These are phyloP conservation scores for Nitzschia inconspicua DNA, from an alignment of 108 stramenopile species.

Conservation along the genomic window DNA sequence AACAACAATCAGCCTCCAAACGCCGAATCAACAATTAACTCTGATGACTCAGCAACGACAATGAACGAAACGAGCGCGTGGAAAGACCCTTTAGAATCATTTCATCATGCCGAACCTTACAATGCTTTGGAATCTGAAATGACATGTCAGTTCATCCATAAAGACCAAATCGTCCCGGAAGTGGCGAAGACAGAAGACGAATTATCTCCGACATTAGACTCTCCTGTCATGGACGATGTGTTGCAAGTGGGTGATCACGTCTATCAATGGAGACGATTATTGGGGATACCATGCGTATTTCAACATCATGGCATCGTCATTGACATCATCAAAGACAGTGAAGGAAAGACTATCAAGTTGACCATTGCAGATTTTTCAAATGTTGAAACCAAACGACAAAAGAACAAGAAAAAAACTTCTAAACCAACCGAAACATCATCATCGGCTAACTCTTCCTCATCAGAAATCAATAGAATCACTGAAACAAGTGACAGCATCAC, in stretches of 20 bases:
- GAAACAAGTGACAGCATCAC: neutral
- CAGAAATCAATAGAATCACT: neutral
- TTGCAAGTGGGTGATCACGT: slow-evolving; percentile 46
- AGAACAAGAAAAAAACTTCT: neutral
- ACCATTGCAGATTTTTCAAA: slow-evolving; percentile 44
- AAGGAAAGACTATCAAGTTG: neutral
- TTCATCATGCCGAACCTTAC: no score
- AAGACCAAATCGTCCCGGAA: no score
- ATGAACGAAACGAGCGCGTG: no score
- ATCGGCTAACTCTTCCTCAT: neutral
- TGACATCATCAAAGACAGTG: slow-evolving; percentile 20
- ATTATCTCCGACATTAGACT: no score
- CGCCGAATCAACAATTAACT: no score
- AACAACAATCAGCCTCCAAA: no score
- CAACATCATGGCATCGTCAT: slow-evolving; percentile 52
- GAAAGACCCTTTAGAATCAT: no score
- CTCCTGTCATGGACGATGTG: no score
- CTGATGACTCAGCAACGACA: no score
- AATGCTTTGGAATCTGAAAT: no score
- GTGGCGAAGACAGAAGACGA: no score
- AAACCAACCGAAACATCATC: neutral
- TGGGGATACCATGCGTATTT: slow-evolving; percentile 37
- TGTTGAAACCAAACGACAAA: slow-evolving; percentile 1
- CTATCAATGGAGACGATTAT: slow-evolving; percentile 37
- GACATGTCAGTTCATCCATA: no score